These are phyloP conservation scores for Triangularia verruculosa DNA, from an alignment of 2,329 filamentous ascomycete genomes.

Conservation along the genomic window DNA sequence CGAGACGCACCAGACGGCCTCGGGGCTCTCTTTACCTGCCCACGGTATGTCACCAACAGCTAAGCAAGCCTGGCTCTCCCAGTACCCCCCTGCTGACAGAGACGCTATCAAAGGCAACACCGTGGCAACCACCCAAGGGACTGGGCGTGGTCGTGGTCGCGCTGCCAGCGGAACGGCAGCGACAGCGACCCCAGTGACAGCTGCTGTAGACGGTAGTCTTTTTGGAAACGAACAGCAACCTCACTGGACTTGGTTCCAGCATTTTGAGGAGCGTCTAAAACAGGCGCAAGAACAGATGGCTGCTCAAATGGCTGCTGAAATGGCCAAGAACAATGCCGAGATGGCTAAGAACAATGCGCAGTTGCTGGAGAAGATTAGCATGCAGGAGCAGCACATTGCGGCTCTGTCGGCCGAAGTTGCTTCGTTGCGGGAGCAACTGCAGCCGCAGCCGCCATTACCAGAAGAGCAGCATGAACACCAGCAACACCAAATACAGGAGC, in stretches of 20 bases:
- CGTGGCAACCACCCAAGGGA: slow-evolving; percentile 13
- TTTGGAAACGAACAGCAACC: slow-evolving; percentile 58
- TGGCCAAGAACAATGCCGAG: slow-evolving; percentile 21
- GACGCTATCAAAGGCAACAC: slow-evolving; percentile 41
- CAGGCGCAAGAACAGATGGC: slow-evolving; percentile 23
- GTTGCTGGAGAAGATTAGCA: slow-evolving; percentile 25
- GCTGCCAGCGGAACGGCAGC: slow-evolving; percentile 31
- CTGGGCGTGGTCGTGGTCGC: slow-evolving; percentile 44
- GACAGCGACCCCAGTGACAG: slow-evolving; percentile 13
- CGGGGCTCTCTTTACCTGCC: slow-evolving; percentile 27
- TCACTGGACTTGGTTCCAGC: slow-evolving; percentile 70
- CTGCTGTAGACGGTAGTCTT: slow-evolving; percentile 60
- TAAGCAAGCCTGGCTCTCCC: slow-evolving; percentile 30
- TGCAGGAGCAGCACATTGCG: slow-evolving; percentile 26
- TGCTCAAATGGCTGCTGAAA: too few species aligned
- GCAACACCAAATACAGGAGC: neutral
- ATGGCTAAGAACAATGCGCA: slow-evolving; percentile 27
- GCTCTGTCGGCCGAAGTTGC: slow-evolving; percentile 24
- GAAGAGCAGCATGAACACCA: neutral
- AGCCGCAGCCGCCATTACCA: neutral
- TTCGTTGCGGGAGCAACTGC: slow-evolving; percentile 22
- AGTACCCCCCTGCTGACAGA: slow-evolving; percentile 32
- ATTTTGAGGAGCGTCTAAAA: slow-evolving; percentile 57
- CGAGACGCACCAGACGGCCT: slow-evolving; percentile 38
- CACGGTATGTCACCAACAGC: slow-evolving; percentile 37